Evolutionary conservation across 805 yeast species (phyloP).

Genomic region (Hanseniaspora thailandica): DNA sequence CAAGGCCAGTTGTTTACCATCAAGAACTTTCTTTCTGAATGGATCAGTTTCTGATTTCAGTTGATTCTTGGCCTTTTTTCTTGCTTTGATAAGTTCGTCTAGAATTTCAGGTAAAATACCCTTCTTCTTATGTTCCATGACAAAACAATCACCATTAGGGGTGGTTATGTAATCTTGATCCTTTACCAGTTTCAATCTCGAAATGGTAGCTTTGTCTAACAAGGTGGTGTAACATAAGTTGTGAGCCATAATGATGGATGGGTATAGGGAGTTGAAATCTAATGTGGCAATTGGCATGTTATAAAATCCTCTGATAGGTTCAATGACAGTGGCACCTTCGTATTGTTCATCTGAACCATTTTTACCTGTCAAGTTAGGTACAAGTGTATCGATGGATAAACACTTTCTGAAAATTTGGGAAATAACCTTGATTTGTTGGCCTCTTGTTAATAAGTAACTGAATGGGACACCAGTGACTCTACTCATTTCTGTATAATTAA

Average conservation of each 20-base stretch:
- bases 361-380: conserved; percentile 68
- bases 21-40: conserved; percentile 80
- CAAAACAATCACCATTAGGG: conserved; percentile 88
- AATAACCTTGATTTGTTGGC: conserved; percentile 95
- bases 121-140: conserved; percentile 52
- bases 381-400: conserved; percentile 67
- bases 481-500: conserved; percentile 97
- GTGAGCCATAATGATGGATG: conserved; percentile 98
- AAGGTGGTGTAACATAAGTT: conserved; percentile 90
- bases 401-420: conserved; percentile 93
- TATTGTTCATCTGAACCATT: conserved; percentile 81
- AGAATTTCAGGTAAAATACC: conserved; percentile 89
- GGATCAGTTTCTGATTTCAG: conserved; percentile 89
- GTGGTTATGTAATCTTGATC: conserved; percentile 73
- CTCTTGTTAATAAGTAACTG: conserved; percentile 74
- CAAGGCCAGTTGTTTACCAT: conserved; percentile 93
- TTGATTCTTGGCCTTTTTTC: conserved; percentile 86
- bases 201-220: conserved; percentile 55
- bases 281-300: conserved; percentile 95
- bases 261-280: conserved; percentile 94
- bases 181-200: conserved; percentile 48
- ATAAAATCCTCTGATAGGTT: conserved; percentile 89
- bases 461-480: conserved; percentile 98
- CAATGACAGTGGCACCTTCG: conserved; percentile 98
- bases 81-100: conserved; percentile 75